These are phyloP conservation scores for Colletotrichum euphorbiae DNA, from an alignment of 2,329 filamentous ascomycete species.

Conservation along the genomic window DNA sequence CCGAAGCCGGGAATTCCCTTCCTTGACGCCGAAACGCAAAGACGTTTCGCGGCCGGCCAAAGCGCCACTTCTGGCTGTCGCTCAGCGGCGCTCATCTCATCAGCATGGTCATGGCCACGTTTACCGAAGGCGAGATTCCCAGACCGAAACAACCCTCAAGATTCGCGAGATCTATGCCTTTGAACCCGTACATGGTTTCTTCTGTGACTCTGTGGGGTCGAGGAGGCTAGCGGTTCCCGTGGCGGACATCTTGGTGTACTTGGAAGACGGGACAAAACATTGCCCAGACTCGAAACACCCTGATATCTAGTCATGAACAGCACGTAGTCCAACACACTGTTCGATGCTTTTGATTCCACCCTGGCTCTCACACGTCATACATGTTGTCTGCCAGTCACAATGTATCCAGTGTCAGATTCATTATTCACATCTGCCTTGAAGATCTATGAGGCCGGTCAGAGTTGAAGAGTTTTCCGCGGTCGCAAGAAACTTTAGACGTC, in stretches of 20 bases:
- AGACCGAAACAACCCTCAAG: slow-evolving; percentile 19
- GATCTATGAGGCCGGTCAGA: neutral
- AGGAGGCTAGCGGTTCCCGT: neutral
- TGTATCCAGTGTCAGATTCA: slow-evolving; percentile 16
- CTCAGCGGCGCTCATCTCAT: neutral
- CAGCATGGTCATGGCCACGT: slow-evolving; percentile 9
- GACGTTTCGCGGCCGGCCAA: slow-evolving; percentile 36
- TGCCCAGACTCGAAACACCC: too few species aligned
- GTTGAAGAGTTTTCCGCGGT: neutral
- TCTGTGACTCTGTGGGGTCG: neutral
- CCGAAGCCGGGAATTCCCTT: slow-evolving; percentile 26
- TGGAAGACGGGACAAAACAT: slow-evolving; percentile 4
- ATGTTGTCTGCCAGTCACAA: slow-evolving; percentile 21
- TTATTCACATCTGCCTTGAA: neutral
- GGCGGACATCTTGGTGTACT: neutral
- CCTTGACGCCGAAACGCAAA: slow-evolving; percentile 29
- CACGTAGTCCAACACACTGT: neutral
- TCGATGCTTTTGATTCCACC: neutral
- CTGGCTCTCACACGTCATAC: neutral
- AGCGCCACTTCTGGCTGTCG: slow-evolving; percentile 26
- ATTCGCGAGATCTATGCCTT: slow-evolving; percentile 27
- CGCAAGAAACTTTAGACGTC: neutral
- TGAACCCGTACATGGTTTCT: neutral
- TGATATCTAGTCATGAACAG: neutral
- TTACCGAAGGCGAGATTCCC: slow-evolving; percentile 3